Percentiles rank a stretch among this genome's conserved stretches.
Evolutionary conservation across 78 protist genomes (phyloP).

Genomic region (Dictyostelium brefeldianum): DNA sequence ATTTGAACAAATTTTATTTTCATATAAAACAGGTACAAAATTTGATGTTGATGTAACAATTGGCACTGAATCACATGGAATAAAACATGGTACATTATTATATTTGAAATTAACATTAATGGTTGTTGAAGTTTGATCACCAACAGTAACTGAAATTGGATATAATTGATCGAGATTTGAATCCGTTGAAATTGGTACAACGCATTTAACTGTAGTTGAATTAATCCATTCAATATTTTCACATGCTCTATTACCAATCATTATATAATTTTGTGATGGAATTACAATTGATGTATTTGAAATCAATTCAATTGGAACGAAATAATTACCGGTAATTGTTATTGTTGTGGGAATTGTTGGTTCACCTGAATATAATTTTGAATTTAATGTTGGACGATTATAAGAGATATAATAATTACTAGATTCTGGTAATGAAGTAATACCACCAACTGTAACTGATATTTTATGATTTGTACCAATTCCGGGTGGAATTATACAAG

Average conservation of each 20-base stretch:
- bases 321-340: background rate
- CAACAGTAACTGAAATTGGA: background rate
- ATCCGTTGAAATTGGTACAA: background rate
- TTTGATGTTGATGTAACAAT: background rate
- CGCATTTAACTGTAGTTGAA: background rate
- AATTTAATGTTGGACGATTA: background rate
- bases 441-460: constrained; percentile 7
- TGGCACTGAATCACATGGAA: background rate
- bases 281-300: background rate
- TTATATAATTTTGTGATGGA: background rate
- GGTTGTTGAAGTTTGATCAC: background rate
- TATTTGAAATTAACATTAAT: background rate
- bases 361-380: background rate
- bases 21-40: background rate
- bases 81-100: background rate
- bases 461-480: background rate
- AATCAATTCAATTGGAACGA: background rate
- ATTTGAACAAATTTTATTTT: background rate
- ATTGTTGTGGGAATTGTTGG: background rate
- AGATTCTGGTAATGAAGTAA: background rate
- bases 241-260: constrained; percentile 3
- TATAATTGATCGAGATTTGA: background rate
- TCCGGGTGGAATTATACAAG: constrained; percentile 1
- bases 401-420: background rate
- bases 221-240: background rate